Base-by-base conservation (phyloP, 805 yeast species). In the Nakazawaea anatomiae region DNA sequence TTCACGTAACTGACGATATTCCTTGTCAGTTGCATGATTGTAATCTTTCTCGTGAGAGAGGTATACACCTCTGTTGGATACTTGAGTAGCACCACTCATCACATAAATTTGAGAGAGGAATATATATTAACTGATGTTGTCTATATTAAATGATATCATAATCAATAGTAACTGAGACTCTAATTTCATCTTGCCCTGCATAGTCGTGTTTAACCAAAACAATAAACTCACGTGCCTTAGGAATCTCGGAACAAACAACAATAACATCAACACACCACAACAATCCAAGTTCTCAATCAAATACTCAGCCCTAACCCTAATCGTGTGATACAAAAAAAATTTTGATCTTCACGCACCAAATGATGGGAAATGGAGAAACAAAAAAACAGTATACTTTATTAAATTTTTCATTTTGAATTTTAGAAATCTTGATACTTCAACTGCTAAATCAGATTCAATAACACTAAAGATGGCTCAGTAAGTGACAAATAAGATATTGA, bases 11-110 rank as follows among this genome's bases (percentile, higher is more conserved):
- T 73, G 69, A 55, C 76, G 75, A 66, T 89, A 91, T 60, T 82
- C 75, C 3, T 67, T 58, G 65, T 86, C 94, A 3, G 80, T 74
- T 0, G 86, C 87, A 68, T 86, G 94, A 63, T 86, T 86, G 60
- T 85, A 85, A 62, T 85, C 91, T 48, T 70, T 67, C 42, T 66
- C 67, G 57, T 63, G 53, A 11, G 62, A 56, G 18, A 62, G 52
- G 40, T 50, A 57, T 27, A 55, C 63, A 6, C 68, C 68, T 36
- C 70, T 59, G 18, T 53, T 44, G 28, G 52, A 44, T 7, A 60
- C 62, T 5, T 44, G 56, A 14, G 56, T 52, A 11, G 57, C 59
- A 9, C 55, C 60, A 52, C 65, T 60, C 66, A 61, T 61, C 9
- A 1, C 25, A 9, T 10, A 14, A 9, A 9, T 27, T 32, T 2